A percentile compares a stretch with the other conserved stretches of the same genome.
Conservation (phyloP, 2,329 filamentous ascomycete genomes). For the Trichoderma aggressivum region DNA sequence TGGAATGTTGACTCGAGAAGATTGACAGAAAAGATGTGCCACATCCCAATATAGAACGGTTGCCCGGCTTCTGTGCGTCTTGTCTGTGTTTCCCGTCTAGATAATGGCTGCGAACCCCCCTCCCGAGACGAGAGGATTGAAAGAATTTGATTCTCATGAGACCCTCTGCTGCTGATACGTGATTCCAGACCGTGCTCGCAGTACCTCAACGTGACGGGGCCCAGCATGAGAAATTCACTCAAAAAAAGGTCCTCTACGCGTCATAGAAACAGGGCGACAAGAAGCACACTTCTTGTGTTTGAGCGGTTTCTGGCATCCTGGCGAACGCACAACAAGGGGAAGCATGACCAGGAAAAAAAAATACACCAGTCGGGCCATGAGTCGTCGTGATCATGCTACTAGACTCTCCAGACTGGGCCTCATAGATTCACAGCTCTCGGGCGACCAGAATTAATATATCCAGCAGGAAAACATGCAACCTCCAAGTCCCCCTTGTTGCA, state of each 20-base stretch:
- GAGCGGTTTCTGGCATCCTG: background rate
- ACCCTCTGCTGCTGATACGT: background rate
- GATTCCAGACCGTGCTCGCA: background rate
- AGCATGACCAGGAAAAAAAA: background rate
- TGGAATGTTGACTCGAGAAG: background rate
- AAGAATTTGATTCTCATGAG: background rate
- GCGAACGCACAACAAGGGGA: background rate
- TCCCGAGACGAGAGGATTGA: background rate
- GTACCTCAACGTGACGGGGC: background rate
- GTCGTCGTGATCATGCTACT: background rate
- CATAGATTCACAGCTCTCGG: background rate
- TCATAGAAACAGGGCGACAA: constrained; percentile 6
- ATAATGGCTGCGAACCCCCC: background rate
- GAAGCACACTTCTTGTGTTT: background rate
- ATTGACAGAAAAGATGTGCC: background rate
- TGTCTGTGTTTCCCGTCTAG: background rate
- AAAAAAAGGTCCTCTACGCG: background rate
- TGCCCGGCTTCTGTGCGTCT: background rate
- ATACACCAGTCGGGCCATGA: background rate
- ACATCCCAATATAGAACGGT: constrained; percentile 5
- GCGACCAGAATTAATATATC: background rate
- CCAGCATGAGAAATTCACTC: background rate
- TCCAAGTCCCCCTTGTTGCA: background rate
- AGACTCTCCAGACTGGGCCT: background rate
- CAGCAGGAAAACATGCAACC: background rate